Evolutionary conservation across 129 eudicot genomes (phyloP), one percentile per base, ranked within the genome.

Genomic region (Flaveria brownii): DNA sequence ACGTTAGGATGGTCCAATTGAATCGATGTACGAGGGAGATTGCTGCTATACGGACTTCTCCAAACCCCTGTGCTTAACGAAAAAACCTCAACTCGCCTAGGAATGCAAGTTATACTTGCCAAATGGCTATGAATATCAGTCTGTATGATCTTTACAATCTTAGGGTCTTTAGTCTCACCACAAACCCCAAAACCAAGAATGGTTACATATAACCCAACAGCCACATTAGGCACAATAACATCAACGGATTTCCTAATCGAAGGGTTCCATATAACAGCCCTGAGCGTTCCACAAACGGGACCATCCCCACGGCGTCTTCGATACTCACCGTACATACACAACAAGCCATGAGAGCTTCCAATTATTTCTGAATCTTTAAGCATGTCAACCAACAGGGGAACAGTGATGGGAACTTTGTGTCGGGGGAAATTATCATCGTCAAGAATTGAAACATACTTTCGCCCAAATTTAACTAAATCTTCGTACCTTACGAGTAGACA

Each of bases 171-270:
- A n/a, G 68, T 79, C 8, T 47, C 28, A 0, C 71, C 77, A 39
- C 85, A 81, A 76, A 76, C 79, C 16, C 91, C 91, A 61, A 84
- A 84, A 61, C 91, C 88, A 25, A 87, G 66, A 25, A 73, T 80
- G 54, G 15, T 33, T 52, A 16, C 23, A 28, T 62, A 74, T n/a
- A 75, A 57, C 17, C 16, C 42, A 2, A 9, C 1, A 26, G 1
- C 26, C 17, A 54, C 71, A 59, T 22, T 57, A 20, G 33, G 79
- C 45, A 51, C 41, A n/a, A 28, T 65, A 18, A 84, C n/a, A 33
- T 13, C 57, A 43, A 76, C 4, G 63, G 56, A 13, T 54, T 55
- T 72, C 61, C 60, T 74, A 4, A 61, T 61, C 0, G 59, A 45
- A 42, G 87, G 92, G 39, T 87, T 87, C 87, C 89, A 87, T 2